Evolutionary conservation across 257 asterid genomes (phyloP), one percentile per base, ranked within the genome.

Genomic region (Capsicum pubescens): DNA sequence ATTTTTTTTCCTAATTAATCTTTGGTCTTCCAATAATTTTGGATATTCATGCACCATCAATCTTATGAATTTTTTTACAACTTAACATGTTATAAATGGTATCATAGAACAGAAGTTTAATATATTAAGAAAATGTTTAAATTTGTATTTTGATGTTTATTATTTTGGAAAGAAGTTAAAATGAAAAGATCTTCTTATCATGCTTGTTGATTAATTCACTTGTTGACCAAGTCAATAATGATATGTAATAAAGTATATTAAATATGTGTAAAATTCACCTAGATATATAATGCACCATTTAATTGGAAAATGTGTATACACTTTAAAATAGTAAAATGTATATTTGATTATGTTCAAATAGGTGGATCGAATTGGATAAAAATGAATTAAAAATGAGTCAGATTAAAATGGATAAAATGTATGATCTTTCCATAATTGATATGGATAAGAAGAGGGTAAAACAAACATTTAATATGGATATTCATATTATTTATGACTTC

Each of bases 201-300:
- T 69, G 77, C 77, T 39, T 69, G 32, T 67, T 67, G 76, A 67
- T 67, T 39, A 39, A 39, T 66, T 35, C 76, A 67, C 52, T 36
- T 67, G 76, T 68, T 68, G 78, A 39, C 55, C 15, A 5, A 69
- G 17, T 69, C 14, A 69, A 69, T 36, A 36, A 7, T 68, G 50
- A 12, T 42, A 12, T 67, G 50, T 14, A 67, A 14, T 36, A 14
- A 67, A 67, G 76, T 67, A 5, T 67, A 35, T 11, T 36, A 15
- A 14, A 19, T 19, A 35, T 32, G 72, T 32, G n/a, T 66, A 35
- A 67, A 35, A 67, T 35, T 3, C 19, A 7, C 19, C 48, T 67
- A 35, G 74, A 67, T 14, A 35, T 35, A 66, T 67, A 67, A 14
- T 67, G 48, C 50, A 35, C 1, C 50, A 35, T 35, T 35, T 0